Conservation (phyloP, 352 stramenopile species). For the Albugo candida region DNA sequence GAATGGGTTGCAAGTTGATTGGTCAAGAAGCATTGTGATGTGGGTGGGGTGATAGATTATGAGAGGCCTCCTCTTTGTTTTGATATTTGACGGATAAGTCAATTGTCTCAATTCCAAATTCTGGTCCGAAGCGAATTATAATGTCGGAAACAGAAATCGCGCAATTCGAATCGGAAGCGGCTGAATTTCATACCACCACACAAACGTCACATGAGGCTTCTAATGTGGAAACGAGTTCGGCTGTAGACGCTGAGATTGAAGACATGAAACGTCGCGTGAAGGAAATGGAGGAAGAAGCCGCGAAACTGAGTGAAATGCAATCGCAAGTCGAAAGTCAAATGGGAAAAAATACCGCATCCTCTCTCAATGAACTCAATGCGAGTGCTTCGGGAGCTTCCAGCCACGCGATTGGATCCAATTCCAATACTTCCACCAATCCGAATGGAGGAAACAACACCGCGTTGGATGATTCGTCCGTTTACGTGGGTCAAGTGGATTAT, state of each 20-base stretch:
- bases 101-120: too few species aligned
- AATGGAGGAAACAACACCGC: slow-evolving; percentile 2
- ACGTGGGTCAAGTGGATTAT: slow-evolving; percentile 96
- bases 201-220: too few species aligned
- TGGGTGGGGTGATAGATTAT: too few species aligned
- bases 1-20: too few species aligned
- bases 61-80: too few species aligned
- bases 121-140: too few species aligned
- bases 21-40: too few species aligned
- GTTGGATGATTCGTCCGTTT: slow-evolving; percentile 76
- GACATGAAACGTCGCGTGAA: slow-evolving; percentile 69
- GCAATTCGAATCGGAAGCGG: too few species aligned
- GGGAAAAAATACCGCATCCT: slow-evolving; percentile 31
- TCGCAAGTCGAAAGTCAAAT: slow-evolving; percentile 65
- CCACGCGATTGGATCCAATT: neutral
- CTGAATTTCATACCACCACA: too few species aligned
- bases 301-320: slow-evolving; percentile 69
- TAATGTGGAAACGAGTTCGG: neutral
- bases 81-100: too few species aligned
- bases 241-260: slow-evolving; percentile 54
- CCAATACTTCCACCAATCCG: slow-evolving; percentile 5
- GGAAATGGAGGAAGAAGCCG: slow-evolving; percentile 71
- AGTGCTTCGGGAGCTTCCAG: slow-evolving; percentile 2
- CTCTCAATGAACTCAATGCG: slow-evolving; percentile 20
- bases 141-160: too few species aligned